phyloP scores from a whole-genome alignment of 2,329 filamentous ascomycete genomes.

The Pseudogymnoascus sp. region DNA sequence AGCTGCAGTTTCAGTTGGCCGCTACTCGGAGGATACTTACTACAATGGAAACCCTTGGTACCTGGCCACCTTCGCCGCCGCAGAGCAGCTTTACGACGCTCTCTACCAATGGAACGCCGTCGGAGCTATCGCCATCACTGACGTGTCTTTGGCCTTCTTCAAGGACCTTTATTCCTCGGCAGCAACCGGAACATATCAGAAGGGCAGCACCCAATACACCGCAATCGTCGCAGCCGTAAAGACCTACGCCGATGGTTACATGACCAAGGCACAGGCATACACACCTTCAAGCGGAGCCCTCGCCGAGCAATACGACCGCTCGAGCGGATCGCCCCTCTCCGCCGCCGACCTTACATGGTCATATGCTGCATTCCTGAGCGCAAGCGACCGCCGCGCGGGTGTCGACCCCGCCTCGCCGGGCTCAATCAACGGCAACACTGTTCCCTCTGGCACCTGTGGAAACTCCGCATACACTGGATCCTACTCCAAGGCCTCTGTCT shows the following conservation, averaged over 20 bases:
- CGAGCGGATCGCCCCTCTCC: constrained; percentile 48
- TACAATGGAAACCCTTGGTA: constrained; percentile 80
- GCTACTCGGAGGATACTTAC: constrained; percentile 68
- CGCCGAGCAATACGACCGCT: constrained; percentile 59
- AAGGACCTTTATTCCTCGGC: constrained; percentile 53
- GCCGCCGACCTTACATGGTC: constrained; percentile 68
- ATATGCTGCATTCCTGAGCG: constrained; percentile 63
- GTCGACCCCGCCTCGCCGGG: constrained; percentile 53
- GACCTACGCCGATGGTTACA: constrained; percentile 54
- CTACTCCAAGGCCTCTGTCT: constrained; percentile 41
- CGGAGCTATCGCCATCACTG: constrained; percentile 58
- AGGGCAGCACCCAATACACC: constrained; percentile 52
- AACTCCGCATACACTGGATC: constrained; percentile 42
- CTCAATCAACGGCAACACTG: constrained; percentile 36
- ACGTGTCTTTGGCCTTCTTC: constrained; percentile 66
- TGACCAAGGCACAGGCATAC: constrained; percentile 42
- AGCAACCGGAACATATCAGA: constrained; percentile 56
- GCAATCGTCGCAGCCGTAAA: constrained; percentile 56
- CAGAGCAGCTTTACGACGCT: constrained; percentile 74
- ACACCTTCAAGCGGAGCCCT: constrained; percentile 55
- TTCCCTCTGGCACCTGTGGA: constrained; percentile 43
- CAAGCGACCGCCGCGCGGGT: constrained; percentile 49
- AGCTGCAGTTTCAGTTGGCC: constrained; percentile 54
- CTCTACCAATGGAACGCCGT: constrained; percentile 62
- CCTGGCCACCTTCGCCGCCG: constrained; percentile 67